Evolutionary conservation across 768 basidiomycete genomes (phyloP), one percentile per base, ranked within the genome.

Genomic region (Tricholoma matsutake): DNA sequence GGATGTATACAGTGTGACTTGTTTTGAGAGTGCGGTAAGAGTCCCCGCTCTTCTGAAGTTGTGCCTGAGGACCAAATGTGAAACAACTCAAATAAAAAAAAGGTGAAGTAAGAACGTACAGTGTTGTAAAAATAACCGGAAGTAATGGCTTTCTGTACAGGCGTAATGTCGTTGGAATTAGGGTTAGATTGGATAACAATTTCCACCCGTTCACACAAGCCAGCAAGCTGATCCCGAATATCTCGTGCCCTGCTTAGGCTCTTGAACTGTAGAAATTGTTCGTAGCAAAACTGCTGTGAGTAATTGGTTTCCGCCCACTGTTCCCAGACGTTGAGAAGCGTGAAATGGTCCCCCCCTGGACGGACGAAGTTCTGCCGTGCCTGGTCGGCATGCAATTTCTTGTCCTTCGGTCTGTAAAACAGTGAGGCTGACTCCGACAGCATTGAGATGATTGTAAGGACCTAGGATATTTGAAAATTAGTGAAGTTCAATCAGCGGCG

Each of bases 281-380:
- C 95, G 71, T 96, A 97, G 69, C 94, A 96, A 76, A 94, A 97
- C 68, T 96, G 93, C 71, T 98, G 94, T 20, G 94, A 96, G 71
- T 95, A 98, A 69, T 94, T 94, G 22, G 96, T 93, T 64, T 99
- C 97, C 18, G 92, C 92, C 97, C 97, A 99, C 70, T 98, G 96
- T 72, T 98, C 96, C 91, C 95, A 98, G 11, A 98, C 94, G 71
- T 98, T 98, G 28, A 99, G 81, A 22, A 99, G 75, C 6, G 96
- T 98, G 71, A 98, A 99, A 76, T 98, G 97, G 69, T 99, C 97
- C 22, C 97, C 97, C 29, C 97, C 96, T 0, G 92, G 80, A 54
- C 94, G 93, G 60, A 96, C 88, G 71, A 99, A 99, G 72, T 98
- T 98, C 73, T 96, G 92, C 59, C 96, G 86, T 4, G 97, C 97